A percentile compares a stretch with the other conserved stretches of the same genome.
phyloP scores from a whole-genome alignment of 441 rosid genomes.

The Flueggea neowawraea region DNA sequence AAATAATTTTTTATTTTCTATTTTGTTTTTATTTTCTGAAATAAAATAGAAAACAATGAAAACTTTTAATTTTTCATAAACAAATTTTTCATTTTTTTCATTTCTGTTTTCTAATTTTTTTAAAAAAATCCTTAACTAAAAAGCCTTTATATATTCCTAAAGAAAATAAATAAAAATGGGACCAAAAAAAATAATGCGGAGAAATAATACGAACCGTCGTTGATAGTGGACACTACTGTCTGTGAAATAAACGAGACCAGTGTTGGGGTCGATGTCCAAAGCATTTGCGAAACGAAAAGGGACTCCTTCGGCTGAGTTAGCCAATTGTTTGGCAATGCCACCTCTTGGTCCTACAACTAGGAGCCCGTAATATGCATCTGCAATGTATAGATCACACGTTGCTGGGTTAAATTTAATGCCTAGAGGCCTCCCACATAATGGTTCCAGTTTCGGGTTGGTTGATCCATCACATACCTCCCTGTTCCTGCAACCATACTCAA shows the following conservation, averaged over 20 bases:
- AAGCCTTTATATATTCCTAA: no score
- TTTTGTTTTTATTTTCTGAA: no score
- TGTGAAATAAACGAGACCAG: constrained; percentile 40
- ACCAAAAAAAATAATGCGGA: neutral
- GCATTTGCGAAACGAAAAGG: constrained; percentile 38
- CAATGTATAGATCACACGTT: constrained; percentile 43
- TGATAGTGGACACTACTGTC: constrained; percentile 36
- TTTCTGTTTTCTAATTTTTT: no score
- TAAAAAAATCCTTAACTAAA: no score
- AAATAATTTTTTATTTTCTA: no score
- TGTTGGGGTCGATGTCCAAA: constrained; percentile 30
- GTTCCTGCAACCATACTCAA: constrained; percentile 11
- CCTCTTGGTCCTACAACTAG: constrained; percentile 36
- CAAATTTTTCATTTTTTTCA: no score
- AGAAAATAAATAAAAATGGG: no score
- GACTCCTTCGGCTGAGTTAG: constrained; percentile 28
- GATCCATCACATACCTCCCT: constrained; percentile 40
- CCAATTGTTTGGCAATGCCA: constrained; percentile 30
- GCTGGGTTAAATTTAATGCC: constrained; percentile 35
- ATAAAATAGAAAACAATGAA: no score
- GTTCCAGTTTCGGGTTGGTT: constrained; percentile 24
- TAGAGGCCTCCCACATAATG: constrained; percentile 48
- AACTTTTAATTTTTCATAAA: no score
- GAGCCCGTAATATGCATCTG: constrained; percentile 50
- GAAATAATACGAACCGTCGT: constrained; percentile 27